phyloP scores from a whole-genome alignment of 2,329 filamentous ascomycete species.

The Colletotrichum sp. region DNA sequence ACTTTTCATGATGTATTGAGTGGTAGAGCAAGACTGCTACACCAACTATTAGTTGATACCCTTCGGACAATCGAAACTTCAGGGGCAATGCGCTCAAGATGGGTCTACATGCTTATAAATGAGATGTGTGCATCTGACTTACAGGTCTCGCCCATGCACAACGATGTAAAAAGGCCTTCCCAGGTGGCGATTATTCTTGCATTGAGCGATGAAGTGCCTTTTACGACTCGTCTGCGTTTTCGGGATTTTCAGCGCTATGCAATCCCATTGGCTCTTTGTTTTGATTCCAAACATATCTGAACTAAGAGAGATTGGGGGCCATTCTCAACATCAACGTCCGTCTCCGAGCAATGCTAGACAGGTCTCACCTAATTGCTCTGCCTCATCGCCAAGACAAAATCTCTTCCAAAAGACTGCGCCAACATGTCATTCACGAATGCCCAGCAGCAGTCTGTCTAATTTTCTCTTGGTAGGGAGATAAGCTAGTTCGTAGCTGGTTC shows the following conservation, averaged over 20 bases:
- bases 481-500: not conserved
- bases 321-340: not conserved
- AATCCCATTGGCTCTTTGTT: not conserved
- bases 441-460: not conserved
- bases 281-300: not conserved
- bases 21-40: not conserved
- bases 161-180: not conserved
- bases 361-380: not conserved
- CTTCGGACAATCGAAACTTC: rapidly evolving
- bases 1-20: not conserved
- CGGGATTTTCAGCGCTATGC: not conserved
- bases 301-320: not conserved
- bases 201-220: not conserved
- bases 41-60: not conserved
- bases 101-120: rapidly evolving
- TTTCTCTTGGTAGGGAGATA: not conserved
- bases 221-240: not conserved
- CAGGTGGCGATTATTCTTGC: not conserved
- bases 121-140: rapidly evolving
- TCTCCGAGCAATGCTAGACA: not conserved
- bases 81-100: not conserved
- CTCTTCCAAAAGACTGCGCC: not conserved
- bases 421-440: not conserved
- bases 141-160: not conserved
- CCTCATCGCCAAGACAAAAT: not conserved